These are phyloP conservation scores for Lepidium aucheri DNA, from an alignment of 345 rosid genomes.

Conservation along the genomic window DNA sequence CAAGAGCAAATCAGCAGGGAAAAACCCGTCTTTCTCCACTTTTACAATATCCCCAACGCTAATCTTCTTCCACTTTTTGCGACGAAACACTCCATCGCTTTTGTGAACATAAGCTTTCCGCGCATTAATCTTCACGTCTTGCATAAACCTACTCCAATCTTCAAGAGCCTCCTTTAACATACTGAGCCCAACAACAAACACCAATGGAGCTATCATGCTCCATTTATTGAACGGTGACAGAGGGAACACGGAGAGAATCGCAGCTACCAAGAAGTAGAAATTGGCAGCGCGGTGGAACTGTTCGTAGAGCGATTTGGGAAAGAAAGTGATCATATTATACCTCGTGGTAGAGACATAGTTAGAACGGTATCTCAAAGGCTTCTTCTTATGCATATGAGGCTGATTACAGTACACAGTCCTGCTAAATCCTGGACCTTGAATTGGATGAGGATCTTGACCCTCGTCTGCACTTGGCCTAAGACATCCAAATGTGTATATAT, in stretches of 20 bases:
- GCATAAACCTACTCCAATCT: slow-evolving; percentile 93
- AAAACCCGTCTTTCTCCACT: slow-evolving; percentile 85
- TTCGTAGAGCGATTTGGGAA: slow-evolving; percentile 85
- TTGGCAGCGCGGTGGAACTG: slow-evolving; percentile 95
- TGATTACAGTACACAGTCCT: slow-evolving; percentile 75
- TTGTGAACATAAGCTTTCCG: slow-evolving; percentile 59
- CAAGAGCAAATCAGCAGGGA: slow-evolving; percentile 83
- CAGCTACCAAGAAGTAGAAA: slow-evolving; percentile 82
- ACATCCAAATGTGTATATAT: slow-evolving; percentile 76
- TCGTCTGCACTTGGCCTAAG: slow-evolving; percentile 44
- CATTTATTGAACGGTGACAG: slow-evolving; percentile 74
- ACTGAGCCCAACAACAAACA: slow-evolving; percentile 84
- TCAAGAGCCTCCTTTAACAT: slow-evolving; percentile 94
- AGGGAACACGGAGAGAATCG: slow-evolving; percentile 62
- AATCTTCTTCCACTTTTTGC: slow-evolving; percentile 62
- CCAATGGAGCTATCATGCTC: slow-evolving; percentile 90
- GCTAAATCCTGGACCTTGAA: slow-evolving; percentile 63
- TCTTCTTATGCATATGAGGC: slow-evolving; percentile 59
- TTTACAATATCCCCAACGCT: slow-evolving; percentile 79
- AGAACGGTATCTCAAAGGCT: slow-evolving; percentile 59
- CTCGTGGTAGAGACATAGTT: slow-evolving; percentile 85
- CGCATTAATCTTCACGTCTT: slow-evolving; percentile 75
- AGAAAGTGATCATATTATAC: slow-evolving; percentile 63
- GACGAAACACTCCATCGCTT: slow-evolving; percentile 51
- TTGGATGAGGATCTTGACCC: slow-evolving; percentile 42